Base-by-base conservation (phyloP, 768 basidiomycete genomes). In the Inosperma sp. region DNA sequence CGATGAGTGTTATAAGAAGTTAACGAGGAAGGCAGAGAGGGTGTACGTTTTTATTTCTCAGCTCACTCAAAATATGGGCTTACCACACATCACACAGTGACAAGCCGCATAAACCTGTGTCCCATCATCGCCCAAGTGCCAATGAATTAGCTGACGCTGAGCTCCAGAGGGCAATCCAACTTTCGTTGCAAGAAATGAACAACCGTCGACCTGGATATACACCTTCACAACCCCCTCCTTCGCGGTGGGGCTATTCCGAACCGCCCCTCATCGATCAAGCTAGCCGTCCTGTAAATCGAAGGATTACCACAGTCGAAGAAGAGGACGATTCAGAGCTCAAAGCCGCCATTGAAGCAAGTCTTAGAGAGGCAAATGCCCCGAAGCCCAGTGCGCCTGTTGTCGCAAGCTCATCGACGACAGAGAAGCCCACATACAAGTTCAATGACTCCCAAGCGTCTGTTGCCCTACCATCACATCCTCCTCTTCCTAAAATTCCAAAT, bases 281-380 rank as follows among this genome's bases (percentile, higher is more conserved):
- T 49, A 77, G 75, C 45, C 78, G 76, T 13, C 68, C 75, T 42
- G 46, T 53, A 45, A 54, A 59, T 13, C 62, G 67, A 34, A 62
- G 69, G 25, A 25, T 52, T 12, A 58, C 61, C 13, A 48, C 50
- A 16, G 48, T 62, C 13, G 70, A 66, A 3, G 81, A 91, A 9
- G 94, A 95, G 26, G 88, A 95, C 3, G 95, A 99, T 66, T 88
- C 88, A 9, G 93, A 98, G 51, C 73, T 99, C 16, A 81, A 77
- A 52, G 89, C 95, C 16, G 96, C 96, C 0, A 99, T 99, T 44
- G 93, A 97, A 63, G 96, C 96, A 0, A 92, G 88, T 63, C 67
- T 99, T 54, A 77, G 84, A n/a, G 96, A 99, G 59, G 84, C 80
- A 3, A 82, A 76, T 52, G 83, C 87, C 9, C 85, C 86, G 0